Evolutionary conservation across 176 grass and related monocot species (phyloP).

Genomic region (Areca catechu): DNA sequence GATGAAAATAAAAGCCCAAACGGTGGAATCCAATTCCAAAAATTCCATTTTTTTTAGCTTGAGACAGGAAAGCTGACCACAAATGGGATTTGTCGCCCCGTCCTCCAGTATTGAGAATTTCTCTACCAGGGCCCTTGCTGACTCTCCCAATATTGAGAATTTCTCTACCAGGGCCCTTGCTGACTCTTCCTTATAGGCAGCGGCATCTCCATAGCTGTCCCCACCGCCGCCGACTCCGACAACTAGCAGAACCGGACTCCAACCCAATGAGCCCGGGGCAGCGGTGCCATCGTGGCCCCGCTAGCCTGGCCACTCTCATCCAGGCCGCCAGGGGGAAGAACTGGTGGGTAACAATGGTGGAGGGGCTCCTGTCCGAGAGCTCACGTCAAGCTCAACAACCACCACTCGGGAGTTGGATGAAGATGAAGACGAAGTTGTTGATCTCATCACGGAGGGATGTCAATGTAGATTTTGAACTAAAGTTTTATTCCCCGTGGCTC

Average conservation of each 20-base stretch:
- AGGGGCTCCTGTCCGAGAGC: too few species aligned
- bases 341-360: too few species aligned
- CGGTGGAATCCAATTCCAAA: neutral
- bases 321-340: slow-evolving; percentile 30
- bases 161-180: slow-evolving; percentile 48
- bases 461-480: too few species aligned
- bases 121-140: too few species aligned
- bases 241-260: slow-evolving; percentile 3
- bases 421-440: too few species aligned
- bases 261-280: slow-evolving; percentile 1
- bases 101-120: slow-evolving; percentile 74
- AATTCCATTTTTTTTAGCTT: neutral
- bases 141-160: too few species aligned
- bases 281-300: neutral
- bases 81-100: slow-evolving; percentile 64
- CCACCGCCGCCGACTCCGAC: neutral
- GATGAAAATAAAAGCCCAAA: neutral
- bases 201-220: slow-evolving; percentile 4
- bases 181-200: slow-evolving; percentile 37
- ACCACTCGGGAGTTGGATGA: too few species aligned
- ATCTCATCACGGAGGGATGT: too few species aligned
- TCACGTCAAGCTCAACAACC: too few species aligned
- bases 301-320: neutral
- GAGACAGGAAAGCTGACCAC: slow-evolving; percentile 21
- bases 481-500: too few species aligned